Evolutionary conservation across 1,139 yeast genomes (phyloP).

Genomic region (Sugiyamaella pinicola): DNA sequence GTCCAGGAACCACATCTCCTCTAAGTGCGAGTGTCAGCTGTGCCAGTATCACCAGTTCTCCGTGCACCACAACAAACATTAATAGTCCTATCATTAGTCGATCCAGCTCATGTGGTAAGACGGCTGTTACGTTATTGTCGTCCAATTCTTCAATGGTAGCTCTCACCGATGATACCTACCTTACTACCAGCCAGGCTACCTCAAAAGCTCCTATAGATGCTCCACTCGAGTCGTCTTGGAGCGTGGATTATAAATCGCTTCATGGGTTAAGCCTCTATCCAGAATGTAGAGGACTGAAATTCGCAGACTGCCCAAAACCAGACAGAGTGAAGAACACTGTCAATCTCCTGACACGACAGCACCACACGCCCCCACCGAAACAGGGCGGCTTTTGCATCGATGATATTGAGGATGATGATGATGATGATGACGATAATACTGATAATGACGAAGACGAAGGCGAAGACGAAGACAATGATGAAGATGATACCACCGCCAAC

Average conservation of each 20-base stretch:
- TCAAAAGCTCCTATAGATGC: slow-evolving; percentile 1
- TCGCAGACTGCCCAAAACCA: slow-evolving; percentile 23
- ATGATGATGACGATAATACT: slow-evolving; percentile 15
- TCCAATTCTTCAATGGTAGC: slow-evolving; percentile 13
- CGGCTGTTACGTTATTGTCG: slow-evolving; percentile 8
- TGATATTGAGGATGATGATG: slow-evolving; percentile 18
- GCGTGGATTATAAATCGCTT: slow-evolving; percentile 12
- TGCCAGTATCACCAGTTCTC: not conserved
- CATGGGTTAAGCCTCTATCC: slow-evolving; percentile 15
- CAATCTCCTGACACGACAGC: slow-evolving; percentile 10
- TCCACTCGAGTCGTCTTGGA: slow-evolving; percentile 17
- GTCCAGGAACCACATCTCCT: not conserved
- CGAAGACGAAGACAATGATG: slow-evolving; percentile 16
- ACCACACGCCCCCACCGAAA: slow-evolving; percentile 21
- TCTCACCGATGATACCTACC: slow-evolving; percentile 6
- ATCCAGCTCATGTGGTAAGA: slow-evolving; percentile 7
- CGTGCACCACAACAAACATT: slow-evolving; percentile 2
- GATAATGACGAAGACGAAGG: slow-evolving; percentile 11
- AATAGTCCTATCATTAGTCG: slow-evolving; percentile 1
- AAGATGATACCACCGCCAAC: not conserved
- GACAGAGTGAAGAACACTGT: slow-evolving; percentile 11
- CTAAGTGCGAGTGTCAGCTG: slow-evolving; percentile 1
- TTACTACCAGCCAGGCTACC: slow-evolving; percentile 5
- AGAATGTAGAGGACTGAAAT: slow-evolving; percentile 15
- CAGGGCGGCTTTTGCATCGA: slow-evolving; percentile 10